These are phyloP conservation scores for Pezicula carpinea DNA, from an alignment of 2,329 filamentous ascomycete genomes.

Conservation along the genomic window DNA sequence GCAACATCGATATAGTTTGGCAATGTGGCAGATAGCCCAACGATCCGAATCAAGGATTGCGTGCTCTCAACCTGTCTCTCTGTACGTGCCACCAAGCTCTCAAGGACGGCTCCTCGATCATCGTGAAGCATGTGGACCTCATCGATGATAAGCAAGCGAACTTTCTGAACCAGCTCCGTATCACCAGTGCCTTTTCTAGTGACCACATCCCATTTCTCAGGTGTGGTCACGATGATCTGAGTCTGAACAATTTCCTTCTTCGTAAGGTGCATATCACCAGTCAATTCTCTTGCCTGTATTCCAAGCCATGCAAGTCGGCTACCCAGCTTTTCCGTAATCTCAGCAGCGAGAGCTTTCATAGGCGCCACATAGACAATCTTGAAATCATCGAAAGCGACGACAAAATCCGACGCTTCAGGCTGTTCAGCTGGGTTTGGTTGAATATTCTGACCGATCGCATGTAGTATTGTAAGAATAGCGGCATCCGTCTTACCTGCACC, in stretches of 20 bases:
- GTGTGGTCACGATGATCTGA: conserved; percentile 97
- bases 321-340: conserved; percentile 91
- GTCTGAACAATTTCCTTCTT: conserved; percentile 94
- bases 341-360: conserved; percentile 96
- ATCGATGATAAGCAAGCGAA: conserved; percentile 92
- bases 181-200: conserved; percentile 96
- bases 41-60: conserved; percentile 91
- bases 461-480: conserved; percentile 92
- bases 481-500: conserved; percentile 99
- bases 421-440: conserved; percentile 75
- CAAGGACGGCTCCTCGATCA: conserved; percentile 90
- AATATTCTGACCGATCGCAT: conserved; percentile 82
- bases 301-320: conserved; percentile 92
- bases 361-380: conserved; percentile 98
- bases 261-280: conserved; percentile 97
- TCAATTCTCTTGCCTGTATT: conserved; percentile 86
- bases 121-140: conserved; percentile 99
- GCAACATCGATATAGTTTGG: conserved; percentile 97
- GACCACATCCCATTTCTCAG: conserved; percentile 99
- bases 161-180: conserved; percentile 95
- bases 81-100: conserved; percentile 91
- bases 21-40: conserved; percentile 90
- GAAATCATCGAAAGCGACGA: conserved; percentile 81
- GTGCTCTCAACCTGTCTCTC: conserved; percentile 97
- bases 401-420: conserved; percentile 69